These are phyloP conservation scores for Lachancea nothofagi DNA, from an alignment of 805 yeast genomes.

Conservation along the genomic window DNA sequence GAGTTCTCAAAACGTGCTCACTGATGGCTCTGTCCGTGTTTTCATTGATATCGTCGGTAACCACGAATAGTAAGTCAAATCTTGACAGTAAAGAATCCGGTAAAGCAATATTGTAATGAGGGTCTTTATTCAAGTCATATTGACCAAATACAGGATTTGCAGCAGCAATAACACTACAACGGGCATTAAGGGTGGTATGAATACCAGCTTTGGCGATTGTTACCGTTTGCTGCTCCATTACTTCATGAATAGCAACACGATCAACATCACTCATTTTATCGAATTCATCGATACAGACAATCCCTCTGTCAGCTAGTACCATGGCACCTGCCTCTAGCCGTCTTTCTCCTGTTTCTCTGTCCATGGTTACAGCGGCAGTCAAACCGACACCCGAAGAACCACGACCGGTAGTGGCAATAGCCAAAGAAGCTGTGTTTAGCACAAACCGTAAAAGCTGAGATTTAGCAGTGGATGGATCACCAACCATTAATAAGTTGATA, in stretches of 20 bases:
- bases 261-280: slow-evolving; percentile 97
- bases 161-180: slow-evolving; percentile 96
- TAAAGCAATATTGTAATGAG: slow-evolving; percentile 91
- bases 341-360: slow-evolving; percentile 95
- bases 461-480: slow-evolving; percentile 98
- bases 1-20: slow-evolving; percentile 93
- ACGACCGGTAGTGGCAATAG: slow-evolving; percentile 97
- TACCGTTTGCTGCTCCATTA: slow-evolving; percentile 98
- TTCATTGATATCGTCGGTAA: slow-evolving; percentile 90
- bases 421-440: slow-evolving; percentile 87
- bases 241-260: slow-evolving; percentile 98
- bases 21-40: slow-evolving; percentile 78
- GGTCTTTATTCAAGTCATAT: slow-evolving; percentile 91
- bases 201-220: slow-evolving; percentile 98
- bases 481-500: slow-evolving; percentile 91
- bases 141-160: slow-evolving; percentile 98
- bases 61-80: slow-evolving; percentile 91
- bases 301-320: slow-evolving; percentile 96
- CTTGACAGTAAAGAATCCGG: slow-evolving; percentile 96
- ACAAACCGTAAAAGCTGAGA: slow-evolving; percentile 94
- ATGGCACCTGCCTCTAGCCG: slow-evolving; percentile 98
- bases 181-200: slow-evolving; percentile 91
- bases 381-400: slow-evolving; percentile 99
- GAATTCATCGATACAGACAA: slow-evolving; percentile 97
- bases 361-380: slow-evolving; percentile 96